Evolutionary conservation across 2,329 filamentous ascomycete genomes (phyloP), one percentile per base, ranked within the genome.

Genomic region (Cladobotryum protrusum): DNA sequence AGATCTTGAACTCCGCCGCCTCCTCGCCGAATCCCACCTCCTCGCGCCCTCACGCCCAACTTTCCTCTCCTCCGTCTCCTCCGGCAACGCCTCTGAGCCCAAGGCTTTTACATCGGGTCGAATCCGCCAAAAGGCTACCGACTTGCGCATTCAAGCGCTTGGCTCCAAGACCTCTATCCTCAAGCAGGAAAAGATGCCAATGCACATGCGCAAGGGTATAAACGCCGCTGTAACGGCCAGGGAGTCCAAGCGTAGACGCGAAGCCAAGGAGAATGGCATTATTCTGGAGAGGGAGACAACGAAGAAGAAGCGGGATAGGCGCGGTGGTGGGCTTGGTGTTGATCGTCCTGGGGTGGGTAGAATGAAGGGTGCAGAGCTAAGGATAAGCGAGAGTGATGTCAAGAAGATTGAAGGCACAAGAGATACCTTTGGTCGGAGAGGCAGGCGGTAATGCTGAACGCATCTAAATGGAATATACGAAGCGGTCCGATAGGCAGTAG

Each of bases 1-100:
- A 67, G 93, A 97, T 67, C 82, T 96, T 48, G 91, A 89, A 36
- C 82, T 99, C 13, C 92, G 96, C 67, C 85, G 90, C 43, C 82
- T 99, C 37, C 82, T 99, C 51, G 79, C 85, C 58, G 93, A 99
- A 75, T 96, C 91, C 0, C 90, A 96, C 69, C 84, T 97, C 53
- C 82, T 97, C 50, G 55, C 61, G 12, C 61, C 66, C 13, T 72
- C 79, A 1, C 73, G 77, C 3, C 75, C 78, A 41, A 74, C 77
- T 15, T 62, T 67, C 52, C 63, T 65, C 54, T 60, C 65, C 41
- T 73, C 78, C 18, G 63, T 67, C 13, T 62, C 68, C 49, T 64
- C 67, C 45, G 56, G 64, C 40, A 63, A 69, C 14, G 60, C 71
- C 36, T 64, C 69, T 37, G 62, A 63, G 41, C 64, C 67, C 45